Evolutionary conservation across 805 yeast species (phyloP).

Genomic region (Ogataea thermomethanolica): DNA sequence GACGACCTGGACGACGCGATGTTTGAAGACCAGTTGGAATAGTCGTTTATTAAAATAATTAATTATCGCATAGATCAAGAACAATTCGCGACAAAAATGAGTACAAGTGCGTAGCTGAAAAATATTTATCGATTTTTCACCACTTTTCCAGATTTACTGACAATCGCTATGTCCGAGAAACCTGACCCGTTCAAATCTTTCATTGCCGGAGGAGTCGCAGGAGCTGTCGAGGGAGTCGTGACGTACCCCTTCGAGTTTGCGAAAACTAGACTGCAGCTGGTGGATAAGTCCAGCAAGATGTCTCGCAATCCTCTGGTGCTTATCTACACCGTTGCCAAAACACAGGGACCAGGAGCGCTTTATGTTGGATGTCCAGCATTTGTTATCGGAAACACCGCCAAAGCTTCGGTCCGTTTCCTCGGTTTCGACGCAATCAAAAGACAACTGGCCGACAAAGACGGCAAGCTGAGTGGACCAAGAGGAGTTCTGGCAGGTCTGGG

Average conservation of each 20-base stretch:
- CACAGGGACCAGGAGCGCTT: conserved; percentile 74
- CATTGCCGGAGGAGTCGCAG: conserved; percentile 94
- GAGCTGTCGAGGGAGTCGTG: conserved; percentile 88
- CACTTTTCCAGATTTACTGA: neutral
- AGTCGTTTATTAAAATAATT: neutral
- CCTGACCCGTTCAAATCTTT: conserved; percentile 79
- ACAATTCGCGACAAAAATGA: neutral
- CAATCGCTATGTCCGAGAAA: conserved; percentile 23
- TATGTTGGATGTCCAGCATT: conserved; percentile 97
- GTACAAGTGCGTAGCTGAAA: neutral
- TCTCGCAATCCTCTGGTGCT: conserved; percentile 83
- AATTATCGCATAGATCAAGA: conserved; percentile 1
- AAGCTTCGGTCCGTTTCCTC: conserved; percentile 91
- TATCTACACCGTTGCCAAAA: conserved; percentile 67
- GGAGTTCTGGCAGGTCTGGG: conserved; percentile 98
- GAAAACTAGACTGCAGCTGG: conserved; percentile 85
- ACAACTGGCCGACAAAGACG: conserved; percentile 73
- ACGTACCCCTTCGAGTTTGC: conserved; percentile 98
- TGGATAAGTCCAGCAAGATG: conserved; percentile 57
- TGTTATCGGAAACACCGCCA: conserved; percentile 92
- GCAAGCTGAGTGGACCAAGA: conserved; percentile 82
- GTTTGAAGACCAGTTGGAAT: conserved; percentile 14
- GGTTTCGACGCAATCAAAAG: conserved; percentile 89
- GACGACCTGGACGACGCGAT: conserved; percentile 30
- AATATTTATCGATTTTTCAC: neutral